Evolutionary conservation across 2,329 filamentous ascomycete species (phyloP), one percentile per base, ranked within the genome.

Genomic region (Cyphellophora attinorum): DNA sequence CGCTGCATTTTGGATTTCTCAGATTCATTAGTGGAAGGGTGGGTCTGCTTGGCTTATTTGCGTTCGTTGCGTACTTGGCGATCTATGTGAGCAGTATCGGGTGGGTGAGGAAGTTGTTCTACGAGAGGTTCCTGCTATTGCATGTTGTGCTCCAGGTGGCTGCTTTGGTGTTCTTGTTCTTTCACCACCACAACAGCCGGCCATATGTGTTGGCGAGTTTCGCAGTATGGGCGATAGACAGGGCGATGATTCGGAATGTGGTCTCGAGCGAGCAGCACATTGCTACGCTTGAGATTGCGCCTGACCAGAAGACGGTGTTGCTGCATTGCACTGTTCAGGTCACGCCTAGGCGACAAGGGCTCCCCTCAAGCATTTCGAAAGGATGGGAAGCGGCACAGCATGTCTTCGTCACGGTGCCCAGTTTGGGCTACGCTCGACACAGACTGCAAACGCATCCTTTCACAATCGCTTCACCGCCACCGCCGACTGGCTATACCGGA

Each of bases 321-420:
- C 38, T 71, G 1, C 38, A 42, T 27, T 44, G 40, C 30, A 34
- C 42, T 15, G 33, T 49, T 10, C 28, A 37, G 8, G 14, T 42
- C 16, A 29, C 15, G 34, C 41, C 33, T 8, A 38, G 27, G 16
- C 27, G 47, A 17, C 51, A 46, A 19, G 48, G 38, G 39, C 54
- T 38, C 8, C 28, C 38, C 33, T 21, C 50, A 42, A 34, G 49
- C 19, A 37, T 48, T 13, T 58, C 59, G 13, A 47, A 64, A 70
- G 75, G 75, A 27, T 81, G 76, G 76, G 50, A 60, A 13, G 68
- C 76, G 2, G 72, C 73, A 11, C 72, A 79, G 46, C 77, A 81
- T 51, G 64, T 79, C 31, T 81, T 81, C 53, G 51, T 81, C 37
- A 71, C 70, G 2, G 56, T 80, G 1, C 75, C 76, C 0, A 58